Conservation (phyloP, 2,329 filamentous ascomycete species). For the Aspergillus pseudoterreus region DNA sequence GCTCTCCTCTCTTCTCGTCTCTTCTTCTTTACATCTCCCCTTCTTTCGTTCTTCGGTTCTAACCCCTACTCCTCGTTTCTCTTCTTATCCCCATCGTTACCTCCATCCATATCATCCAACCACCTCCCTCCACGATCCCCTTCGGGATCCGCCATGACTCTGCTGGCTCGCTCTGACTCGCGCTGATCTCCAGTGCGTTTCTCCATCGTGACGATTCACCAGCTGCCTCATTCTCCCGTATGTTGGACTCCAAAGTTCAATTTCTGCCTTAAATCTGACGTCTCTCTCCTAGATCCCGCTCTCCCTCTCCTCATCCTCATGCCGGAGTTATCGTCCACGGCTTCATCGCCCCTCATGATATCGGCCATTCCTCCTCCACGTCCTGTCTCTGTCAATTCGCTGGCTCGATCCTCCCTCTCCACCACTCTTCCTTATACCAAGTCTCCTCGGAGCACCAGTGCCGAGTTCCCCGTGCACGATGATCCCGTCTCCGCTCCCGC, state of each 20-base stretch:
- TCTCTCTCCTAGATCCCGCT: neutral
- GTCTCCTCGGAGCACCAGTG: slow-evolving; percentile 23
- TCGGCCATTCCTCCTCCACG: slow-evolving; percentile 28
- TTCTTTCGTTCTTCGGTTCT: slow-evolving; percentile 1
- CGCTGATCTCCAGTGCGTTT: neutral
- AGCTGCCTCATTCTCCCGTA: too few relatives aligned
- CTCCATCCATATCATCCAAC: neutral
- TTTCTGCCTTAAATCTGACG: too few relatives aligned
- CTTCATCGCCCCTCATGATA: slow-evolving; percentile 22
- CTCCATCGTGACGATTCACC: neutral
- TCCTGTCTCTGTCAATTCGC: slow-evolving; percentile 31
- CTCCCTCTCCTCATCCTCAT: slow-evolving; percentile 4
- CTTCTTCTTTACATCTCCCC: slow-evolving; percentile 1
- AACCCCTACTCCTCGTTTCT: slow-evolving; percentile 1
- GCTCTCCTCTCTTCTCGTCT: slow-evolving; percentile 7
- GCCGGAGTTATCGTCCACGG: slow-evolving; percentile 12
- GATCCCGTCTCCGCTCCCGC: slow-evolving; percentile 16
- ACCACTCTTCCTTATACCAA: slow-evolving; percentile 21
- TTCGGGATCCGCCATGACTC: too few relatives aligned
- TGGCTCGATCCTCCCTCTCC: slow-evolving; percentile 21
- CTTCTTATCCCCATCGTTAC: slow-evolving; percentile 1
- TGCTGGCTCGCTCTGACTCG: too few relatives aligned
- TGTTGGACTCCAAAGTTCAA: too few relatives aligned
- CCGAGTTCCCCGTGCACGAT: slow-evolving; percentile 22
- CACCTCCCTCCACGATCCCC: neutral